phyloP scores from a whole-genome alignment of 1,284 basidiomycete genomes.

The Cronartium ribicola region DNA sequence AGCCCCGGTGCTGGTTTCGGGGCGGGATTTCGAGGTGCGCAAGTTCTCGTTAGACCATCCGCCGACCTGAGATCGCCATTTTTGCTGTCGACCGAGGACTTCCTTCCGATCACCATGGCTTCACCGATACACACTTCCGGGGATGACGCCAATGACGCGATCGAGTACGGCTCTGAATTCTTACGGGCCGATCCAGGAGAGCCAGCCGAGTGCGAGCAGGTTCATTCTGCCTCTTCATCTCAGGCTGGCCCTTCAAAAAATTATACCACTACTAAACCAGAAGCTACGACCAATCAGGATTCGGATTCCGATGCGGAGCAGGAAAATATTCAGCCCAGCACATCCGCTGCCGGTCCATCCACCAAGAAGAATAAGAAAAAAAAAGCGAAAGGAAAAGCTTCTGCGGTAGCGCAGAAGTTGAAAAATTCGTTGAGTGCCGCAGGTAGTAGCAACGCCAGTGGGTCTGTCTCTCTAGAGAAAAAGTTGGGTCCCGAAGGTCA shows the following conservation, averaged over 20 bases:
- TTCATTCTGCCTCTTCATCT: conserved; percentile 19
- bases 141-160: conserved; percentile 13
- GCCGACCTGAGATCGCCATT: too few species aligned
- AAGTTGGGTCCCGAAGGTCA: conserved; percentile 19
- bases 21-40: too few species aligned
- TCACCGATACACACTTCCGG: conserved; percentile 12
- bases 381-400: conserved; percentile 37
- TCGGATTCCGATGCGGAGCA: conserved; percentile 11
- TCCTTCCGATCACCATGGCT: background rate
- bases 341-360: conserved; percentile 6
- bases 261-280: background rate
- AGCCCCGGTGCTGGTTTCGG: too few species aligned
- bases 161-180: conserved; percentile 36
- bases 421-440: background rate
- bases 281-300: too few species aligned
- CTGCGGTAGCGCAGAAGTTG: background rate
- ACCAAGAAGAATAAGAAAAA: conserved; percentile 39
- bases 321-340: background rate
- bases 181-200: conserved; percentile 2
- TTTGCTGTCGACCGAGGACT: too few species aligned
- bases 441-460: background rate
- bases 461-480: conserved; percentile 7
- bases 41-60: too few species aligned
- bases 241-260: conserved; percentile 29
- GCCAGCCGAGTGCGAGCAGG: background rate